Evolutionary conservation across 768 basidiomycete species (phyloP).

Genomic region (Grammothele lineata): DNA sequence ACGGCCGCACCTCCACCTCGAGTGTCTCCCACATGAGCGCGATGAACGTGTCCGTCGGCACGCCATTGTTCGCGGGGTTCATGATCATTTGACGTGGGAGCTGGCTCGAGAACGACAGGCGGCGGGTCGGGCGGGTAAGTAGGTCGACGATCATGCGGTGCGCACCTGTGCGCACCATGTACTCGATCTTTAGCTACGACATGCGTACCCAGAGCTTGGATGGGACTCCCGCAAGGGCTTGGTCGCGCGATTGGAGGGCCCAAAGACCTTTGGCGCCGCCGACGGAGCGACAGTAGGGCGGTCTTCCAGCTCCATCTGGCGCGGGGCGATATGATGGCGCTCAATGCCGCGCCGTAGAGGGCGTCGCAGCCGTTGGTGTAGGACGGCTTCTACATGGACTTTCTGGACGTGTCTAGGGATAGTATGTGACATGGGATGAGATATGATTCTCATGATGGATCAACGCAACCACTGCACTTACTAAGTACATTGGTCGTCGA

Average conservation of each 20-base stretch:
- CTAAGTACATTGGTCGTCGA: slow-evolving; percentile 51
- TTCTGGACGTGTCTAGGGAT: slow-evolving; percentile 26
- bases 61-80: slow-evolving; percentile 58
- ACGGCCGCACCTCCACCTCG: slow-evolving; percentile 39
- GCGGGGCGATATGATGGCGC: slow-evolving; percentile 22
- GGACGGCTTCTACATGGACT: slow-evolving; percentile 48
- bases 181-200: slow-evolving; percentile 28
- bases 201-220: slow-evolving; percentile 33
- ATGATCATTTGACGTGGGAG: slow-evolving; percentile 55
- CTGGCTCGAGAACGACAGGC: slow-evolving; percentile 34
- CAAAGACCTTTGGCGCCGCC: slow-evolving; percentile 33
- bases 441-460: neutral
- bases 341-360: slow-evolving; percentile 30
- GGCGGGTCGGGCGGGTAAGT: slow-evolving; percentile 39
- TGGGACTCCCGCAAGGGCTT: slow-evolving; percentile 18
- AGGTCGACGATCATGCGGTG: slow-evolving; percentile 64
- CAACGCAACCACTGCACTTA: no score
- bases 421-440: slow-evolving; percentile 24
- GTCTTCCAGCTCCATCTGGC: slow-evolving; percentile 10
- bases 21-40: slow-evolving; percentile 49
- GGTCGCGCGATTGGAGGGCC: slow-evolving; percentile 27
- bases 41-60: slow-evolving; percentile 40
- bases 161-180: slow-evolving; percentile 15
- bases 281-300: slow-evolving; percentile 28
- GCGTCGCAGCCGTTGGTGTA: slow-evolving; percentile 35